A percentile compares a stretch with the other conserved stretches of the same genome.
These are phyloP conservation scores for Saccharomyces kudriavzevii DNA, from an alignment of 805 yeast species.

Conservation along the genomic window DNA sequence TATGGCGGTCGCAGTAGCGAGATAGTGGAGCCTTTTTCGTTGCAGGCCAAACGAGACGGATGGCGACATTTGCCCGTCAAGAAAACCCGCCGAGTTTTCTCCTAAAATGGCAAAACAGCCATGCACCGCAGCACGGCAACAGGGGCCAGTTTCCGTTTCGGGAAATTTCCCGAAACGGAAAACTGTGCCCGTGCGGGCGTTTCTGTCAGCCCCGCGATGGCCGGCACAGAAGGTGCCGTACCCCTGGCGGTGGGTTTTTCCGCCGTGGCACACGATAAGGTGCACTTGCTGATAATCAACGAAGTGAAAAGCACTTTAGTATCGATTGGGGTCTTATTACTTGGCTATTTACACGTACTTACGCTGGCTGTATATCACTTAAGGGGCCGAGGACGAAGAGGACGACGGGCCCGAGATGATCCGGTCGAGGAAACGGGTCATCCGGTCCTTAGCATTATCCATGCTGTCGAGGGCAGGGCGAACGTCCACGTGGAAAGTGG, in stretches of 20 bases:
- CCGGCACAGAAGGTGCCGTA: background rate
- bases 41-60: background rate
- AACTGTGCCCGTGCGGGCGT: background rate
- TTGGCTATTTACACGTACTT: background rate
- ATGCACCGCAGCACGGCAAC: background rate
- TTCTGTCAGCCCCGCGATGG: background rate
- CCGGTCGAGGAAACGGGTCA: conserved; percentile 35
- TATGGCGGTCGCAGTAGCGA: background rate
- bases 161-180: background rate
- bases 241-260: background rate
- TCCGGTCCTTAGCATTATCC: conserved; percentile 58
- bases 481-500: conserved; percentile 86
- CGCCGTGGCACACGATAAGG: background rate
- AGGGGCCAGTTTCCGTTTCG: background rate
- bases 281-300: background rate
- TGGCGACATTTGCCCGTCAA: background rate
- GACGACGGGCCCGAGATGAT: background rate
- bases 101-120: background rate
- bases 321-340: background rate
- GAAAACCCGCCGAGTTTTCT: background rate
- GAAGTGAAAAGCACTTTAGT: no score
- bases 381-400: background rate
- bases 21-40: background rate
- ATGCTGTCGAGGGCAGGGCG: conserved; percentile 84
- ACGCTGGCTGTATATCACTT: background rate